Evolutionary conservation across 345 rosid species (phyloP), one percentile per base, ranked within the genome.

Genomic region (Pelargonium nanum): DNA sequence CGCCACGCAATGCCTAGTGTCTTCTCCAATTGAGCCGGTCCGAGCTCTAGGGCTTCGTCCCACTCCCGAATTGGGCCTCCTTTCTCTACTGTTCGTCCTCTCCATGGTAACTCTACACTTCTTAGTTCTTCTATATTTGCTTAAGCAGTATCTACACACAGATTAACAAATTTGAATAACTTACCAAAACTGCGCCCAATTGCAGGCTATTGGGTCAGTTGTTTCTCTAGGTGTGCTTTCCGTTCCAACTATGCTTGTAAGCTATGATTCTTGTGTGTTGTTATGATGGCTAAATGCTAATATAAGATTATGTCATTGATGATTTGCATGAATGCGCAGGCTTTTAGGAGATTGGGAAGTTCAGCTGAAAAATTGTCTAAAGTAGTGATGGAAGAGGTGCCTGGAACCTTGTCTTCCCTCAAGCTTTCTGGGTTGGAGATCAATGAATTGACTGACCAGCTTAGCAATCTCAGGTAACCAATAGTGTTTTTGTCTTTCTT

Each of bases 331-430:
- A 44, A 25, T 26, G n/a, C 57, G 2, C 68, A 78, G 76, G 72
- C 72, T 20, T 74, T 74, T 40, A 61, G 63, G 57, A 71, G 62
- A 60, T 25, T 77, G 62, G 74, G 25, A 19, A 56, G 17, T 44
- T 74, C 78, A 19, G 53, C 58, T 44, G 50, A 54, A 0, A 67
- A 65, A 44, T 45, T 77, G 68, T 70, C 65, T 25, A 58, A 44
- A 59, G 64, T 62, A 45, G 75, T 62, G 45, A 64, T 74, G 8
- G 55, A 68, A 56, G 78, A 77, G 66, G 66, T 73, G 5, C 73
- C 81, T 5, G 81, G 78, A 26, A 71, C 76, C 32, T 58, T 77
- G 68, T 65, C 63, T 58, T 71, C 74, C 17, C 62, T 77, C 60
- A 68, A 68, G 60, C 78, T 74, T 24, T 77, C 78, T 23, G 68